phyloP scores from a whole-genome alignment of 768 basidiomycete species.

The Russula sp. region DNA sequence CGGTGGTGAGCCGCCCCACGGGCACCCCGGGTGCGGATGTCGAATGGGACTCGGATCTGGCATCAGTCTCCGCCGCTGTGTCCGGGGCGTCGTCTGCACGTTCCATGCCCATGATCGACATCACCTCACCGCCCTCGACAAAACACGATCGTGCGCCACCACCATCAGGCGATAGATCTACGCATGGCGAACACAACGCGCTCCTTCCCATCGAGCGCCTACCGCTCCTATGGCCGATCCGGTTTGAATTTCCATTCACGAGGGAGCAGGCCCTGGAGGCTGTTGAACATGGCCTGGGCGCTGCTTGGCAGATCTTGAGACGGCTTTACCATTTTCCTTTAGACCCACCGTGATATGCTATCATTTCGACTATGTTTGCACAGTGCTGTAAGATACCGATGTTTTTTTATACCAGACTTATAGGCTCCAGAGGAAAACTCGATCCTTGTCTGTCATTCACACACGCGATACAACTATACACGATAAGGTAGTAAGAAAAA shows the following conservation, averaged over 20 bases:
- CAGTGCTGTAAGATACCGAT: not conserved
- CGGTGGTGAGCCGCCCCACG: slow-evolving; percentile 22
- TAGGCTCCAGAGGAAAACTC: not conserved
- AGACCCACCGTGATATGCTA: slow-evolving; percentile 34
- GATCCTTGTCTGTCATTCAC: not conserved
- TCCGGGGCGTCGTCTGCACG: not conserved
- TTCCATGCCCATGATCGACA: slow-evolving; percentile 12
- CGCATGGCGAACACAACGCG: slow-evolving; percentile 14
- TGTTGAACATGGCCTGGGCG: slow-evolving; percentile 34
- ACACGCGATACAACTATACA: slow-evolving; percentile 3
- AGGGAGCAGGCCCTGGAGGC: slow-evolving; percentile 27
- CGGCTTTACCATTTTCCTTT: slow-evolving; percentile 52
- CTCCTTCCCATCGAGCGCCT: slow-evolving; percentile 26
- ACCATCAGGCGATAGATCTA: slow-evolving; percentile 26
- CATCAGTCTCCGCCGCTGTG: not conserved
- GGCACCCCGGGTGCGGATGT: not conserved
- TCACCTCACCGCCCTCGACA: slow-evolving; percentile 1
- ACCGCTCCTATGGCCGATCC: slow-evolving; percentile 27
- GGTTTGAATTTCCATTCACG: slow-evolving; percentile 32
- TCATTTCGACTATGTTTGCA: not conserved
- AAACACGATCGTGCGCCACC: slow-evolving; percentile 21
- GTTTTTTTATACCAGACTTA: not conserved
- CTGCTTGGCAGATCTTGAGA: slow-evolving; percentile 42
- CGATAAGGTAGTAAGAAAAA: not conserved
- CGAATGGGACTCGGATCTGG: not conserved